Evolutionary conservation across 306 rosid species (phyloP).

Genomic region (Pyrus bretschneideri): DNA sequence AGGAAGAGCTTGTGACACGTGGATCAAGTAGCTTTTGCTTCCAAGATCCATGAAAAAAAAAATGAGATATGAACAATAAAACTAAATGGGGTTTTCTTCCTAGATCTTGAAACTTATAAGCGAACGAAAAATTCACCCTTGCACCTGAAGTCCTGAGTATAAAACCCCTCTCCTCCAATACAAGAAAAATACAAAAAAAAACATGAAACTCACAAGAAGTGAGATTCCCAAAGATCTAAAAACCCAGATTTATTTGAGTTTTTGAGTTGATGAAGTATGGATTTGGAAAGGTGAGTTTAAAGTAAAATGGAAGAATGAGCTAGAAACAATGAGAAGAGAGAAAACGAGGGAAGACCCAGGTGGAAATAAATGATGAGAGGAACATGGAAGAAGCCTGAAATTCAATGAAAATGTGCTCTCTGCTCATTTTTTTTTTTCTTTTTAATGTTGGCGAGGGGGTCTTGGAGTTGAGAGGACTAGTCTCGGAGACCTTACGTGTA

Average conservation of each 20-base stretch:
- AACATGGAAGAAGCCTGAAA: conserved; percentile 26
- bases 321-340: not conserved
- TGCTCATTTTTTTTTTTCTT: not conserved
- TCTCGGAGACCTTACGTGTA: conserved; percentile 22
- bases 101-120: conserved; percentile 39
- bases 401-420: conserved; percentile 13
- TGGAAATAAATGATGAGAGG: conserved; percentile 37
- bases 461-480: conserved; percentile 4
- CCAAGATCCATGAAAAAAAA: conserved; percentile 47
- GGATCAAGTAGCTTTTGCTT: conserved; percentile 41
- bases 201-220: not conserved
- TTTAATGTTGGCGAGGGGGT: conserved; percentile 13
- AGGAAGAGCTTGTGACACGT: conserved; percentile 32
- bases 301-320: conserved; percentile 10
- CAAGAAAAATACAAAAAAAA: not conserved
- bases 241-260: not conserved
- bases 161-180: not conserved
- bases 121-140: not conserved
- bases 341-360: conserved; percentile 27
- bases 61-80: not conserved
- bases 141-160: not conserved
- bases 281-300: not conserved
- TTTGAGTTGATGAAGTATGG: not conserved
- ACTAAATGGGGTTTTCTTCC: conserved; percentile 15
- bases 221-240: conserved; percentile 14